Evolutionary conservation across 768 basidiomycete genomes (phyloP), one percentile per base, ranked within the genome.

Genomic region (Boletus vinaceobasis): DNA sequence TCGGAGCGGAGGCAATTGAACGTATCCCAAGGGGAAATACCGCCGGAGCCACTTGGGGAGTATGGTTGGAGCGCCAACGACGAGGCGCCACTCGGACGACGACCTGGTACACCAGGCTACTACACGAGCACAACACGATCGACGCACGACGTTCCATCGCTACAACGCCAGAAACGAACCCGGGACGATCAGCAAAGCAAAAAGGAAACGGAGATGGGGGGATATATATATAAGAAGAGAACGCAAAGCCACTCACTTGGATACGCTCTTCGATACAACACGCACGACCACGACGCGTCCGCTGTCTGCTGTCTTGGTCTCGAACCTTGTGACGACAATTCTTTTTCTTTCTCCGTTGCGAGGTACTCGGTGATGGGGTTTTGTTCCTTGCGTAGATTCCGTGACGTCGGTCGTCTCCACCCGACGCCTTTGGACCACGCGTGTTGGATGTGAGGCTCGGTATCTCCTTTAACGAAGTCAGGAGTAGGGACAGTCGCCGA

Each of bases 201-300:
- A 3, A 29, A 5, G 23, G 23, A 23, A 23, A 23, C 23, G 23
- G 23, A 23, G 4, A 27, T 13, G 5, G 5, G 5, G 27, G 43
- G 45, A 5, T 0, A 31, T 11, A n/a, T 32, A 32, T 5, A 32
- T 35, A 14, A 23, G 23, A 4, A 19, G 23, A 27, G 14, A 42
- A 1, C 1, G 23, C 19, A 17, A 15, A 31, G 7, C 10, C 43
- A 63, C 74, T 60, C 50, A 75, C 74, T 73, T 71, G 47, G 57
- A 53, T 3, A 67, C 60, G 48, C 67, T 74, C 60, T 75, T 23
- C 74, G 35, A 74, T 52, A 29, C 71, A 73, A 36, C 74, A 75
- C 32, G 62, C 60, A 17, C 67, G 61, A 49, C 74, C 27, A 75
- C 62, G 42, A 60, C 54, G 27, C 72, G 69, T 48, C 71, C 27